Conservation (phyloP, 2,329 filamentous ascomycete species). For the Hypoxylon sp. region DNA sequence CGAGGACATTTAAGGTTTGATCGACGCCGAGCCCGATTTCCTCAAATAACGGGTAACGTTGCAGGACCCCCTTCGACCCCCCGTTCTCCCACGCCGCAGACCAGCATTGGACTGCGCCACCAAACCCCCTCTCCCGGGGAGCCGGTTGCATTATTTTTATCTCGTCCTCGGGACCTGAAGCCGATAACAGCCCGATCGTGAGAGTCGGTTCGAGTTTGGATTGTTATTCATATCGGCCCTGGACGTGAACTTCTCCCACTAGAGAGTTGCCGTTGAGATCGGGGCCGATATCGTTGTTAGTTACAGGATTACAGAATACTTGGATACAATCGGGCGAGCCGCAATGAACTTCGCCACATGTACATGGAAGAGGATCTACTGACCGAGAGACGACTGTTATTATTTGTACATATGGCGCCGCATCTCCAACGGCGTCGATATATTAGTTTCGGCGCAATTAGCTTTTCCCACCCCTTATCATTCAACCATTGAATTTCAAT, state of each 20-base stretch:
- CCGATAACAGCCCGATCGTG: neutral
- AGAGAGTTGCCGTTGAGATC: neutral
- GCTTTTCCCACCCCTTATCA: no score
- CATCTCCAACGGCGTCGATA: no score
- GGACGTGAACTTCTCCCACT: no score
- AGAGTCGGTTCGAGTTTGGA: neutral
- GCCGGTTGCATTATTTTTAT: neutral
- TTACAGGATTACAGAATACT: no score
- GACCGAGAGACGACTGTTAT: no score
- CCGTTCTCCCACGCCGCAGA: slow-evolving; percentile 2
- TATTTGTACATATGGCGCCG: no score
- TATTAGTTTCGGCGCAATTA: no score
- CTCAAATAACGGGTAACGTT: slow-evolving; percentile 2
- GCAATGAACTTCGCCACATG: no score
- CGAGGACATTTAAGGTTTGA: slow-evolving; percentile 16
- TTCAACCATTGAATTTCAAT: no score
- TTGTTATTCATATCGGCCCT: neutral
- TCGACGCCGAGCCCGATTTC: neutral
- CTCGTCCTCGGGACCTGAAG: neutral
- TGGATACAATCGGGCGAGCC: no score
- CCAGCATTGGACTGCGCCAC: slow-evolving; percentile 1
- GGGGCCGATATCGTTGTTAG: no score
- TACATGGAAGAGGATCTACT: no score
- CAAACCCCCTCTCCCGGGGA: neutral
- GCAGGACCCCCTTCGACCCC: neutral